Evolutionary conservation across 441 rosid genomes (phyloP).

Genomic region (Caryocar brasiliense): DNA sequence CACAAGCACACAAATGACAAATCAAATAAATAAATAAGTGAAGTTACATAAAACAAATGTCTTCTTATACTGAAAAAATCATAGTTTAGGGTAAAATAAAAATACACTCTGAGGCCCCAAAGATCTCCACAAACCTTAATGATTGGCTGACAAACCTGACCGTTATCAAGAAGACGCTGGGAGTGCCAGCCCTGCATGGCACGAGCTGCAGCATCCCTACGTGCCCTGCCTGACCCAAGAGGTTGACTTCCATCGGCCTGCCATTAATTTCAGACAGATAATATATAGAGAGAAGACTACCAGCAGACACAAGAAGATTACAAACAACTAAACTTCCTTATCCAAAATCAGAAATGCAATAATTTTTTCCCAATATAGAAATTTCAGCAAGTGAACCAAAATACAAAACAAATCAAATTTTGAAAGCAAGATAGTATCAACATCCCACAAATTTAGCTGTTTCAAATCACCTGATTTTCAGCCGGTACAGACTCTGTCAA

Average conservation of each 20-base stretch:
- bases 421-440: too few relatives aligned
- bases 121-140: slow-evolving; percentile 26
- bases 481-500: slow-evolving; percentile 27
- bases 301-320: background rate
- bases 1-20: background rate
- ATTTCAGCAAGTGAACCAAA: background rate
- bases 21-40: background rate
- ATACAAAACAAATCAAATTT: background rate
- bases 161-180: slow-evolving; percentile 48
- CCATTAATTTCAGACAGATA: slow-evolving; percentile 3
- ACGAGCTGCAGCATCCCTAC: slow-evolving; percentile 73
- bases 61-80: too few relatives aligned
- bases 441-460: background rate
- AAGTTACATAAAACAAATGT: background rate
- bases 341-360: background rate
- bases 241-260: slow-evolving; percentile 38
- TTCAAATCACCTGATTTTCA: slow-evolving; percentile 41
- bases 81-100: background rate
- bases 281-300: background rate
- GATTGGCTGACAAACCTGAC: slow-evolving; percentile 48
- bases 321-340: background rate
- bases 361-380: background rate
- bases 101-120: background rate
- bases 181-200: slow-evolving; percentile 79
- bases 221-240: slow-evolving; percentile 49